Conservation (phyloP, 75 land plant genomes). For the Sequoia sempervirens region DNA sequence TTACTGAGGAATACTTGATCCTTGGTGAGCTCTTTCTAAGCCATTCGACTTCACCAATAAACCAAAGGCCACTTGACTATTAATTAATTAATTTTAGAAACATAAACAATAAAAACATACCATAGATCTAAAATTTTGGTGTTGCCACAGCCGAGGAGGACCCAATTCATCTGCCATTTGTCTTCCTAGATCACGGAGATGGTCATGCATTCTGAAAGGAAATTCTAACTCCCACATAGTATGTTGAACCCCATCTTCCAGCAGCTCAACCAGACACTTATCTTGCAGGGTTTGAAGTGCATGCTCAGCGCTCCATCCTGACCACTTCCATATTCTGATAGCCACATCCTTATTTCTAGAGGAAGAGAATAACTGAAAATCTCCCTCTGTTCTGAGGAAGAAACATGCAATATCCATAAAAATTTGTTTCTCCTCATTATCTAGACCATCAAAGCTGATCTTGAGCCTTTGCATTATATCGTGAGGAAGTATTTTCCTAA, state of each 20-base stretch:
- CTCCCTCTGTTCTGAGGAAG: not conserved
- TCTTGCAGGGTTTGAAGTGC: not conserved
- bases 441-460: not conserved
- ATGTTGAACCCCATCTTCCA: not conserved
- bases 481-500: not conserved
- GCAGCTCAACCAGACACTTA: not conserved
- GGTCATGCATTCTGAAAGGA: not conserved
- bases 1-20: no score
- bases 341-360: not conserved
- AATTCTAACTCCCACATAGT: not conserved
- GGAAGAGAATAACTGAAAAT: no score
- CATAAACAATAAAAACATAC: not conserved
- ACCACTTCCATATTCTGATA: not conserved
- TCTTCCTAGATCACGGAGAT: not conserved
- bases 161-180: not conserved
- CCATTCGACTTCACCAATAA: no score
- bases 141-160: not conserved
- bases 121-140: not conserved
- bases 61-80: no score
- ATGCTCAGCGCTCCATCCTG: not conserved
- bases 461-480: not conserved
- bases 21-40: no score
- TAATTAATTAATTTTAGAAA: no score
- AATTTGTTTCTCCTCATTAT: not conserved
- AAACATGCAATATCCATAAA: not conserved